Evolutionary conservation across 202 grass and related monocot genomes (phyloP).

Genomic region (Sporobolus alterniflorus): DNA sequence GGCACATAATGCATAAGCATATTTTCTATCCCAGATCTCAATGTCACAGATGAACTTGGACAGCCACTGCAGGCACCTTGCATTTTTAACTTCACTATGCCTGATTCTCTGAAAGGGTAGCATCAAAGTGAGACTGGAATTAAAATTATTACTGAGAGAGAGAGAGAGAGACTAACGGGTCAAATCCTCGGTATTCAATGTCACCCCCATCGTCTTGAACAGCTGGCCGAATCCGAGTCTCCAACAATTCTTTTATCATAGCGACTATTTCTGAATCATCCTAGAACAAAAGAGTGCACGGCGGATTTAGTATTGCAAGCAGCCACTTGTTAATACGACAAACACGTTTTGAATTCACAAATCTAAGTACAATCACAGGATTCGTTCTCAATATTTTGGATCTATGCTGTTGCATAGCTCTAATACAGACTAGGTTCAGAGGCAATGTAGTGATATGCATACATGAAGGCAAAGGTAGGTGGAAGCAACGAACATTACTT

Average conservation of each 20-base stretch:
- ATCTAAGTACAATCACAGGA: neutral
- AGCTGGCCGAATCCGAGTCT: slow-evolving; percentile 93
- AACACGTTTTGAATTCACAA: neutral
- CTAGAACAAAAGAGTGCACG: slow-evolving; percentile 32
- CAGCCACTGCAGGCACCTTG: slow-evolving; percentile 98
- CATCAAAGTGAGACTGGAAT: slow-evolving; percentile 27
- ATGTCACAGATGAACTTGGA: slow-evolving; percentile 93
- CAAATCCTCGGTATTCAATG: slow-evolving; percentile 95
- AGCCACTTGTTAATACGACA: slow-evolving; percentile 6
- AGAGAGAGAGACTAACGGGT: slow-evolving; percentile 59
- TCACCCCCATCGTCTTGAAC: slow-evolving; percentile 99
- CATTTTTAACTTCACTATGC: slow-evolving; percentile 94
- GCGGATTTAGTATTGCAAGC: slow-evolving; percentile 38
- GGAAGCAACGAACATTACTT: neutral
- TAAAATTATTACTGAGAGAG: neutral
- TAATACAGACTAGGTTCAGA: neutral
- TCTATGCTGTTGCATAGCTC: neutral
- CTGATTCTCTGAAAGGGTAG: slow-evolving; percentile 64
- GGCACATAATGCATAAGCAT: slow-evolving; percentile 99
- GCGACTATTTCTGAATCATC: slow-evolving; percentile 99
- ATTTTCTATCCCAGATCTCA: slow-evolving; percentile 99
- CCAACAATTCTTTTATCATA: slow-evolving; percentile 98
- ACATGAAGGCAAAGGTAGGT: neutral
- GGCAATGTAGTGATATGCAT: neutral
- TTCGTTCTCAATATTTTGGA: neutral